A percentile compares a stretch with the other conserved stretches of the same genome.
These are phyloP conservation scores for Cladorrhinum sp. DNA, from an alignment of 2,329 filamentous ascomycete genomes.

Conservation along the genomic window DNA sequence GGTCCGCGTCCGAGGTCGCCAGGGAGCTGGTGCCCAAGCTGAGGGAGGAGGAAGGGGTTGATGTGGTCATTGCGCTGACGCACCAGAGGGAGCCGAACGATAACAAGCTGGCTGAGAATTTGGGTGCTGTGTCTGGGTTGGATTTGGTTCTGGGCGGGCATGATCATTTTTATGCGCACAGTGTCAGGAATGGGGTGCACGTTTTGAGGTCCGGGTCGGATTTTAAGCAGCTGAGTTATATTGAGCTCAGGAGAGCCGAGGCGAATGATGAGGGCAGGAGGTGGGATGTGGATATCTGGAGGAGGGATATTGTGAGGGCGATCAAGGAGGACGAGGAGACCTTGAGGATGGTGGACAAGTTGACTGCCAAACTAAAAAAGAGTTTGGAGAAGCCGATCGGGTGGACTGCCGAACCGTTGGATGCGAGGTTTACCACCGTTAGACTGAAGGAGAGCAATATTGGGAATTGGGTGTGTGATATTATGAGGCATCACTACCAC, in stretches of 20 bases:
- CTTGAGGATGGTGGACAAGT: conserved; percentile 58
- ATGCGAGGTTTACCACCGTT: conserved; percentile 83
- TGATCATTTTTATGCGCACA: conserved; percentile 84
- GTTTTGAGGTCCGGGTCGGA: conserved; percentile 85
- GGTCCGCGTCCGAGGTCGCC: conserved; percentile 72
- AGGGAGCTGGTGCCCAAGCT: conserved; percentile 71
- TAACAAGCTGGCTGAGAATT: conserved; percentile 74
- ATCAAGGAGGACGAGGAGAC: conserved; percentile 63
- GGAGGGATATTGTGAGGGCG: conserved; percentile 68
- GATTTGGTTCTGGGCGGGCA: conserved; percentile 88
- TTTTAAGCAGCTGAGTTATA: conserved; percentile 88
- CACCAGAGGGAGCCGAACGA: conserved; percentile 90
- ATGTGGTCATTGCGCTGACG: conserved; percentile 77
- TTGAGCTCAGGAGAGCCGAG: conserved; percentile 65
- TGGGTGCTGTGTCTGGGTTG: conserved; percentile 59
- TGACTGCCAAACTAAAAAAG: conserved; percentile 70
- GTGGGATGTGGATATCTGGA: conserved; percentile 77
- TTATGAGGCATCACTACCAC: conserved; percentile 80
- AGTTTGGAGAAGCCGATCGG: conserved; percentile 81
- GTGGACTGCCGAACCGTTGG: conserved; percentile 77
- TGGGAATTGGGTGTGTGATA: conserved; percentile 86
- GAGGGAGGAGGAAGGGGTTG: conserved; percentile 71
- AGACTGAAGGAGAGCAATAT: conserved; percentile 75
- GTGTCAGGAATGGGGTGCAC: conserved; percentile 73
- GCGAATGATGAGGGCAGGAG: conserved; percentile 39